Evolutionary conservation across 2,329 filamentous ascomycete genomes (phyloP).

Genomic region (Penicillium palitans): DNA sequence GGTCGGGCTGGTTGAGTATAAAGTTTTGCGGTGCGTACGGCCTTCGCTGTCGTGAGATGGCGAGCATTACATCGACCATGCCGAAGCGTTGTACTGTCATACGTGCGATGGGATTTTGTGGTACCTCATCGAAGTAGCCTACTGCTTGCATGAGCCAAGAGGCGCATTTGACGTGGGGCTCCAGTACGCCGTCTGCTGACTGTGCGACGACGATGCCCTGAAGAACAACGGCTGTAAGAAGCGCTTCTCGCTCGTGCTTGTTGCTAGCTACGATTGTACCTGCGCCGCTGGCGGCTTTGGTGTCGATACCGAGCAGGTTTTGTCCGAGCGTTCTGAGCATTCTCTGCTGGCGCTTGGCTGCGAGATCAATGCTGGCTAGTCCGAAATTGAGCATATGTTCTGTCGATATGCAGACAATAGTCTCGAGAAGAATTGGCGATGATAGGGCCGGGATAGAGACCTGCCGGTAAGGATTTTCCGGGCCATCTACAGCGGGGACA

Average conservation of each 20-base stretch:
- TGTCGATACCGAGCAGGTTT: constrained; percentile 16
- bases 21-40: constrained; percentile 22
- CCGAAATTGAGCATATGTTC: constrained; percentile 30
- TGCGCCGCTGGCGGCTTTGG: neutral
- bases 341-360: constrained; percentile 24
- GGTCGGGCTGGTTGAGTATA: constrained; percentile 20
- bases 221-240: constrained; percentile 23
- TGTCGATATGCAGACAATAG: constrained; percentile 27
- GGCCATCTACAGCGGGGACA: constrained; percentile 26
- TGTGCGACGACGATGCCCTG: constrained; percentile 26
- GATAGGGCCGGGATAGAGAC: constrained; percentile 24
- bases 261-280: constrained; percentile 1
- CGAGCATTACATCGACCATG: constrained; percentile 29
- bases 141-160: constrained; percentile 25
- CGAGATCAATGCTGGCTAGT: constrained; percentile 19
- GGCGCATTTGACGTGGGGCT: constrained; percentile 26
- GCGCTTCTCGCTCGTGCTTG: constrained; percentile 18
- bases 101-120: constrained; percentile 16
- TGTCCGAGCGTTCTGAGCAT: constrained; percentile 25
- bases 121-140: constrained; percentile 17
- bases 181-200: constrained; percentile 23
- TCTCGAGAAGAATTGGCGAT: constrained; percentile 25
- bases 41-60: constrained; percentile 25
- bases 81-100: constrained; percentile 25
- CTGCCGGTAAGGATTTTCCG: constrained; percentile 26